Base-by-base conservation (phyloP, 805 yeast genomes). In the Pichia thaimueangensis region DNA sequence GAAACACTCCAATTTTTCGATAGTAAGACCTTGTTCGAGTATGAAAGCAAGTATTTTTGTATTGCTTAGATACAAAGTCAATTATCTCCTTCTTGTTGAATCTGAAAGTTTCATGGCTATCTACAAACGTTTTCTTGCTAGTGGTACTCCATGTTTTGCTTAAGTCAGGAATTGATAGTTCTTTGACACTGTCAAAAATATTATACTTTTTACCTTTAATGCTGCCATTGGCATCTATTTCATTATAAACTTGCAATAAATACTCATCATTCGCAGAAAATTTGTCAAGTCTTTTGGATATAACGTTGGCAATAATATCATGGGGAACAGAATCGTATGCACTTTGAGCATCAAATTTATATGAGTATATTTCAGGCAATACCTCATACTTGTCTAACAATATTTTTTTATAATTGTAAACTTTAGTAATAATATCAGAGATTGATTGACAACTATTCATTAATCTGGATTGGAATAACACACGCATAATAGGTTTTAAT, bases 301-400 rank as follows among this genome's bases (percentile, higher is more conserved):
- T 34, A 7, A 45, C 41, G 7, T 45, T 39, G 12, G 44, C 31
- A 4, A 55, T 47, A 44, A 67, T 68, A 0, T 53, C 49, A 35
- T 72, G 74, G 13, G 84, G 79, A 15, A 88, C 64, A 2, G 78
- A 73, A 53, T 91, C 97, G 57, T 78, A 89, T 43, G 96, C 87
- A 3, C 80, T 71, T 42, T 70, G 71, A 48, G 85, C 77, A 57
- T 89, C 97, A 58, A 86, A 83, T 50, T 84, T 86, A 21, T 83
- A 65, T 13, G 73, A 73, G 53, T 66, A 73, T 0, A 80, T 48
- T 2, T 49, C 38, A 0, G 76, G 76, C 4, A 70, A 13, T 13
- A 9, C 19, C 0, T 55, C 53, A 15, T 47, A 40, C 9, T 47
- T 42, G 4, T 41, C 24, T 2, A 53, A 6, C 0, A 69, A 48